phyloP scores from a whole-genome alignment of 768 basidiomycete genomes.

The Chalciporus piperatus region DNA sequence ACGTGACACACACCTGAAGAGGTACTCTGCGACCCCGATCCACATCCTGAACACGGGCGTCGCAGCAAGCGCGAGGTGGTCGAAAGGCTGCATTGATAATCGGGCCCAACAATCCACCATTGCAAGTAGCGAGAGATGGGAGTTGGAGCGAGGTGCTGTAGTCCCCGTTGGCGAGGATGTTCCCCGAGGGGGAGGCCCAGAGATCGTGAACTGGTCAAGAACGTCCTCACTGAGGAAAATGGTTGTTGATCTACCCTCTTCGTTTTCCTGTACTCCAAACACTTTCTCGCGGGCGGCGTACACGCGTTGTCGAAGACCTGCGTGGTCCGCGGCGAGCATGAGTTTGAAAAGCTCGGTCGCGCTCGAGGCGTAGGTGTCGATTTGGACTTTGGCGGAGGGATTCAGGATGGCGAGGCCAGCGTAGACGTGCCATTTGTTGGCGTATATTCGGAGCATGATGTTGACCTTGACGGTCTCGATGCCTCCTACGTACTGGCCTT shows the following conservation, averaged over 20 bases:
- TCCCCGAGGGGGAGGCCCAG: slow-evolving; percentile 32
- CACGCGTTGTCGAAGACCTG: slow-evolving; percentile 64
- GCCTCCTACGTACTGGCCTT: slow-evolving; percentile 91
- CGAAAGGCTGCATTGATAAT: slow-evolving; percentile 83
- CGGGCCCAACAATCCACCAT: slow-evolving; percentile 99
- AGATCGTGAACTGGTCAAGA: slow-evolving; percentile 87
- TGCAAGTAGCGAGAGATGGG: slow-evolving; percentile 89
- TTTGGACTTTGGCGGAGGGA: slow-evolving; percentile 83
- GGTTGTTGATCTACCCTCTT: slow-evolving; percentile 39
- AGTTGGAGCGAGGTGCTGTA: slow-evolving; percentile 53
- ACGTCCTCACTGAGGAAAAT: slow-evolving; percentile 84
- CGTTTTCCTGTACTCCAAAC: slow-evolving; percentile 50
- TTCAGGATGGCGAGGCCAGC: slow-evolving; percentile 98
- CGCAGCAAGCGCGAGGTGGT: slow-evolving; percentile 88
- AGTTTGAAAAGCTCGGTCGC: slow-evolving; percentile 92
- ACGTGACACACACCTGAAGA: slow-evolving; percentile 70
- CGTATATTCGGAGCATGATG: slow-evolving; percentile 92
- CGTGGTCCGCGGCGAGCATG: slow-evolving; percentile 67
- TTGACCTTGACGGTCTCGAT: slow-evolving; percentile 98
- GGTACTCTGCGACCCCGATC: slow-evolving; percentile 95
- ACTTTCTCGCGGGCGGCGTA: slow-evolving; percentile 73
- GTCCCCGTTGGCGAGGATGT: slow-evolving; percentile 8
- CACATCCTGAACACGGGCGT: slow-evolving; percentile 96
- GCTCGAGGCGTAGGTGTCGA: slow-evolving; percentile 85
- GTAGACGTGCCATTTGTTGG: slow-evolving; percentile 98